phyloP scores from a whole-genome alignment of 768 basidiomycete genomes.

The Hortiboletus campestris region DNA sequence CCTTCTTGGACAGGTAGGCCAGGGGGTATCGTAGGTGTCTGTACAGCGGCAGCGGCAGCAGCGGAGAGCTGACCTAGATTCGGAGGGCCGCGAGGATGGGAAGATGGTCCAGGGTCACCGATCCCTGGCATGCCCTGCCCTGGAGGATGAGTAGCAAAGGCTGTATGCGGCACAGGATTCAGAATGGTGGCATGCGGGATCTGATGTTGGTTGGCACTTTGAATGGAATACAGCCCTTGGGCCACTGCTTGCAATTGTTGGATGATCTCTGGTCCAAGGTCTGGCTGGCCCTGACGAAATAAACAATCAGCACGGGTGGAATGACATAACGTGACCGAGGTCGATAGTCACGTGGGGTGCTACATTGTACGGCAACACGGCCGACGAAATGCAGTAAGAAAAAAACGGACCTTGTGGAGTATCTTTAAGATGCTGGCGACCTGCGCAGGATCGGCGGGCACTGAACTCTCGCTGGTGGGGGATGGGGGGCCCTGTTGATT shows the following conservation, averaged over 20 bases:
- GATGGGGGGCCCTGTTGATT: slow-evolving; percentile 11
- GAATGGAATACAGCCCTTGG: slow-evolving; percentile 37
- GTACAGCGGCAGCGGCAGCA: slow-evolving; percentile 42
- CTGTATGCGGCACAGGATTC: slow-evolving; percentile 45
- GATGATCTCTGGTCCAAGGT: slow-evolving; percentile 59
- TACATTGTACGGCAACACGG: not conserved
- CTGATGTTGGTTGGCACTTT: slow-evolving; percentile 30
- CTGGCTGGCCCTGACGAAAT: slow-evolving; percentile 42
- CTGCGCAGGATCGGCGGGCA: slow-evolving; percentile 49
- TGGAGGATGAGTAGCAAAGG: slow-evolving; percentile 20
- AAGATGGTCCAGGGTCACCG: slow-evolving; percentile 69
- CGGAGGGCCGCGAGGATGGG: slow-evolving; percentile 67
- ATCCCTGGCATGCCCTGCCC: slow-evolving; percentile 48
- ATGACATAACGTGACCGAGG: slow-evolving; percentile 24
- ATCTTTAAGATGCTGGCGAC: slow-evolving; percentile 60
- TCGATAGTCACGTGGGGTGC: slow-evolving; percentile 26
- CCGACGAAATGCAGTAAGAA: not conserved
- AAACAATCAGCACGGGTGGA: not conserved
- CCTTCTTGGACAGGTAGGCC: slow-evolving; percentile 16
- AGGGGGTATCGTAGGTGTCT: slow-evolving; percentile 30
- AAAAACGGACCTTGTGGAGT: slow-evolving; percentile 50
- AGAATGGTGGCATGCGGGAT: slow-evolving; percentile 27
- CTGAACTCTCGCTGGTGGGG: slow-evolving; percentile 5
- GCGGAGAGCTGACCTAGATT: slow-evolving; percentile 59
- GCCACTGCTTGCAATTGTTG: slow-evolving; percentile 56